phyloP scores from a whole-genome alignment of 371 early-diverging fungal species.

The Syncephalastrum racemosum region DNA sequence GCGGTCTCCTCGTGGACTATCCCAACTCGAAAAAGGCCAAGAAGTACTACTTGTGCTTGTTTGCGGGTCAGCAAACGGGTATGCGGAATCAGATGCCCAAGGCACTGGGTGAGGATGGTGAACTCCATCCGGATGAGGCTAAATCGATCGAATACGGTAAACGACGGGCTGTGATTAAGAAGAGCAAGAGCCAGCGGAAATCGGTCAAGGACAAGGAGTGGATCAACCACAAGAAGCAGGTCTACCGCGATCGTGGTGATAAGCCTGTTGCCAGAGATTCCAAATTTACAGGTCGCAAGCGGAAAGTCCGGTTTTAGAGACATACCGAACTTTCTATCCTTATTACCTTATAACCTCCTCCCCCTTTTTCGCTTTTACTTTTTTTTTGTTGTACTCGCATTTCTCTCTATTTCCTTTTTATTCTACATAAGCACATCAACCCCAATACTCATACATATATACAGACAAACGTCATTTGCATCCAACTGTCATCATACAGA shows the following conservation, averaged over 20 bases:
- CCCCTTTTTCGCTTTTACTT: slow-evolving; percentile 3
- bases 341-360: slow-evolving; percentile 3
- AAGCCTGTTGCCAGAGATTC: slow-evolving; percentile 85
- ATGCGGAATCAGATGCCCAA: slow-evolving; percentile 70
- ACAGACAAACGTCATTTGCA: background rate
- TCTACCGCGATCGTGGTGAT: slow-evolving; percentile 81
- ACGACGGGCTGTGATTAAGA: slow-evolving; percentile 34
- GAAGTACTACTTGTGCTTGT: slow-evolving; percentile 95
- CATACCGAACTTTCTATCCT: slow-evolving; percentile 6
- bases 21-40: slow-evolving; percentile 96
- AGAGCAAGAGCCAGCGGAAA: slow-evolving; percentile 52
- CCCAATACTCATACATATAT: slow-evolving; percentile 6
- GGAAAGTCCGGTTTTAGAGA: slow-evolving; percentile 77
- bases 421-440: slow-evolving; percentile 1
- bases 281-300: slow-evolving; percentile 96
- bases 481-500: background rate
- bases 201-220: slow-evolving; percentile 86
- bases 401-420: slow-evolving; percentile 10
- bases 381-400: slow-evolving; percentile 3
- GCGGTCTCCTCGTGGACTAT: slow-evolving; percentile 96
- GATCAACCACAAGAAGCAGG: slow-evolving; percentile 91
- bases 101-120: slow-evolving; percentile 76
- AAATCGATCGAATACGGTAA: slow-evolving; percentile 39
- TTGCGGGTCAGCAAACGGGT: slow-evolving; percentile 80
- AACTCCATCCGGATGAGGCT: slow-evolving; percentile 55